Conservation (phyloP, 1,139 yeast species). For the Yamadazyma aaseri region DNA sequence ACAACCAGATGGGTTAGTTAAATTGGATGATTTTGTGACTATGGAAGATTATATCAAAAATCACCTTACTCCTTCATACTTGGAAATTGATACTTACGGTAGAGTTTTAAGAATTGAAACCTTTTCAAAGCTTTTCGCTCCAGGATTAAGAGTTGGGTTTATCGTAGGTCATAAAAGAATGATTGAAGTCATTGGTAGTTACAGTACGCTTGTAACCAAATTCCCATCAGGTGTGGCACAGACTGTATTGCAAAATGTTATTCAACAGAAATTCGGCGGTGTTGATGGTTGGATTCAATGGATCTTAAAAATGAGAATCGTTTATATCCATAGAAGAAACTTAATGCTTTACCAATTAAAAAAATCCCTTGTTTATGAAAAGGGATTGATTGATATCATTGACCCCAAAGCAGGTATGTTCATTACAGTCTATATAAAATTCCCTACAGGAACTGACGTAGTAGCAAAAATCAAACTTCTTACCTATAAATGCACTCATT, state of each 20-base stretch:
- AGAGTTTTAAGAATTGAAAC: constrained; percentile 43
- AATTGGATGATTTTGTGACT: constrained; percentile 22
- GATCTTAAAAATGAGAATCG: constrained; percentile 59
- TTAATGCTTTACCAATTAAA: constrained; percentile 32
- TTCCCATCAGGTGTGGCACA: constrained; percentile 50
- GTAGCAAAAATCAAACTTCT: constrained; percentile 26
- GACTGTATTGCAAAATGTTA: constrained; percentile 37
- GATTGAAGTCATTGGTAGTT: constrained; percentile 36
- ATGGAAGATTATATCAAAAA: constrained; percentile 35
- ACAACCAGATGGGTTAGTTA: constrained; percentile 24
- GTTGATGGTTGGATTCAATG: constrained; percentile 67
- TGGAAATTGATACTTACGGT: constrained; percentile 39
- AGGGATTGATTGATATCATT: constrained; percentile 41
- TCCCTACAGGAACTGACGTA: constrained; percentile 34
- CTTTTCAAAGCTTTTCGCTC: constrained; percentile 43
- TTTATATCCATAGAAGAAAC: constrained; percentile 58
- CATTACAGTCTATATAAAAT: constrained; percentile 53
- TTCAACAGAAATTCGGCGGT: constrained; percentile 44
- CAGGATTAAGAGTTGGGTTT: constrained; percentile 44
- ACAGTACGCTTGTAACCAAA: constrained; percentile 38
- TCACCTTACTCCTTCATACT: constrained; percentile 42
- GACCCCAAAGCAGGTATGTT: constrained; percentile 86
- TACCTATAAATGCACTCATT: constrained; percentile 31
- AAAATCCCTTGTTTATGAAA: constrained; percentile 27
- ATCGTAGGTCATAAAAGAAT: constrained; percentile 36